Conservation (phyloP, 2,329 filamentous ascomycete genomes). For the Paradendryphiella salina region DNA sequence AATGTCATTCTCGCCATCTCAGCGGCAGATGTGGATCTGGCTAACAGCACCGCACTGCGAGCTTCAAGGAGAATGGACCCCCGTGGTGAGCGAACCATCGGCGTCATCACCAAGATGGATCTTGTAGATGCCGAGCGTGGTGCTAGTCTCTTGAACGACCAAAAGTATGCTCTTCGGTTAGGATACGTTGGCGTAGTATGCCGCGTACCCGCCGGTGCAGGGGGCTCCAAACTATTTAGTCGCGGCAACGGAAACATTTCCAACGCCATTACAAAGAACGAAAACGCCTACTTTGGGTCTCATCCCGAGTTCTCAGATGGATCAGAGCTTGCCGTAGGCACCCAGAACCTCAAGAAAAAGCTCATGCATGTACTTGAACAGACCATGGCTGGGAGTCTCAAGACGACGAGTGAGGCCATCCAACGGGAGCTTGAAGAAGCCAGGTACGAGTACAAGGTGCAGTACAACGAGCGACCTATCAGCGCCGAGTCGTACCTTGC, state of each 20-base stretch:
- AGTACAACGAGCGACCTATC: conserved; percentile 94
- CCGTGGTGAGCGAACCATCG: conserved; percentile 91
- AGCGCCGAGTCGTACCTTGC: conserved; percentile 96
- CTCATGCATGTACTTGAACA: conserved; percentile 96
- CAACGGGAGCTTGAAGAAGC: conserved; percentile 94
- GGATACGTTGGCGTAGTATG: conserved; percentile 96
- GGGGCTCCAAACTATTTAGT: conserved; percentile 73
- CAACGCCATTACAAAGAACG: conserved; percentile 81
- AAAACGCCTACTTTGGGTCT: conserved; percentile 80
- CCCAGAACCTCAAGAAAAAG: conserved; percentile 85
- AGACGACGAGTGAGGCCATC: conserved; percentile 88
- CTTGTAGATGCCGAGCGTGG: conserved; percentile 84
- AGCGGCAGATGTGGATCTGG: conserved; percentile 93
- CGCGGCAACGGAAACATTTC: conserved; percentile 79
- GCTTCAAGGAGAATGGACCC: conserved; percentile 92
- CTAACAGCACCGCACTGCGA: conserved; percentile 89
- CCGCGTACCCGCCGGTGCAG: conserved; percentile 67
- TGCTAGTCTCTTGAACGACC: conserved; percentile 76
- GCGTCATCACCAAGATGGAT: conserved; percentile 99
- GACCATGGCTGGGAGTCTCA: conserved; percentile 91
- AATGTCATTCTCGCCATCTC: conserved; percentile 98
- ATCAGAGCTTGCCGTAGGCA: conserved; percentile 76
- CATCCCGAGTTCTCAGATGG: conserved; percentile 82
- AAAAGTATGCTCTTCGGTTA: conserved; percentile 90
- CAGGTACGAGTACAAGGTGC: conserved; percentile 98